Base-by-base conservation (phyloP, 176 grass and related monocot species). In the Aegilops umbellulata region DNA sequence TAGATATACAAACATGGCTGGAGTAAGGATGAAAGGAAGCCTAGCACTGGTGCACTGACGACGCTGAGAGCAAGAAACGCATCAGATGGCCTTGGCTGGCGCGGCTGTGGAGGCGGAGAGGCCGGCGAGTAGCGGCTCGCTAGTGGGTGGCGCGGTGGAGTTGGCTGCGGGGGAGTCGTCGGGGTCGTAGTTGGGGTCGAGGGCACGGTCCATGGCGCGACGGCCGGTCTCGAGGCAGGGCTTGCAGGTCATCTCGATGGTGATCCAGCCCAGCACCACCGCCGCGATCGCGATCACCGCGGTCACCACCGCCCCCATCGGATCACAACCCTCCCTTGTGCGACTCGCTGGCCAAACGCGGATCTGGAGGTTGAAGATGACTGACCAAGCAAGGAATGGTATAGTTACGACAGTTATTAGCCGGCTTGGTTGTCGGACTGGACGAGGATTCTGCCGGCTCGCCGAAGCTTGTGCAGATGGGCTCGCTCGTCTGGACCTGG, bases 191-290 rank as follows among this genome's bases (percentile, higher is more conserved):
- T 70, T 89, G 80, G 91, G 93, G 82, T 95, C 87, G 84, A 97
- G 95, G 20, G 95, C 88, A 49, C 87, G 87, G 84, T 98, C 93
- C 86, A 98, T 93, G 86, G 93, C 95, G 17, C 84, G 80, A 83
- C 91, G 95, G 86, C 95, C 93, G 27, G 88, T 64, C 55, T 98
- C 91, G 77, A 98, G 89, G 78, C 93, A 98, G 22, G 95, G 93
- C 85, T 98, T 98, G 91, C 95, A 98, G 39, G 95, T 89, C 84
- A 98, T 93, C 91, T 98, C 95, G 89, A 98, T 89, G 71, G 95
- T 88, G 80, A 95, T 78, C 93, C 95, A 98, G 25, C 90, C 93
- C n/a, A 98, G 86, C 75, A 94, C 82, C 74, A 94, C 93, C 70
- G 92, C 93, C 76, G 70, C 92, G 79, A 95, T 95, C 24, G 93